phyloP scores from a whole-genome alignment of 139 green algal species.

The Micractinium conductrix region DNA sequence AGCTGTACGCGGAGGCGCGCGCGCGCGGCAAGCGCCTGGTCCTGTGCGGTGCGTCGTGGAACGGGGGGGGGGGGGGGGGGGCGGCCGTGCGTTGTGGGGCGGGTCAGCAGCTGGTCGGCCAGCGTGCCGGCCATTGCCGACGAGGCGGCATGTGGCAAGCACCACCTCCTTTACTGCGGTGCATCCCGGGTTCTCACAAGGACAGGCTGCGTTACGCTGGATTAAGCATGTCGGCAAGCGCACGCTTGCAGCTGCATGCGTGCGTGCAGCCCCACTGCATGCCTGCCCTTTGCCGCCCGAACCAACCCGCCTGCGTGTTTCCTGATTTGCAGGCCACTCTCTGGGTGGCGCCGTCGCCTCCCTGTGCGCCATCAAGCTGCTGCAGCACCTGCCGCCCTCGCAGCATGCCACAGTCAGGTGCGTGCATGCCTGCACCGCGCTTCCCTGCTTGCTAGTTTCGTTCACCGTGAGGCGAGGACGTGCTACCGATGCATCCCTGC shows the following conservation, averaged over 20 bases:
- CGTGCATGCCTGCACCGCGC: not conserved
- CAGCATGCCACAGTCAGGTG: slow-evolving; percentile 54
- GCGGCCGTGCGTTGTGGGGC: not conserved
- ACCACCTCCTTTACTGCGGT: too few species aligned
- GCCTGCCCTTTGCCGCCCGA: not conserved
- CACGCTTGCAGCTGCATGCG: too few species aligned
- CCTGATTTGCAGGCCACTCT: slow-evolving; percentile 48
- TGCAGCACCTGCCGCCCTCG: slow-evolving; percentile 57
- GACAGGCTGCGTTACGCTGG: too few species aligned
- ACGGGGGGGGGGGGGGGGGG: too few species aligned
- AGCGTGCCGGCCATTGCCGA: too few species aligned
- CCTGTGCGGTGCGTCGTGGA: slow-evolving; percentile 29
- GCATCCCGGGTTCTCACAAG: too few species aligned
- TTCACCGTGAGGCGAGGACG: too few species aligned
- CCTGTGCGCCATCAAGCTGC: slow-evolving; percentile 72
- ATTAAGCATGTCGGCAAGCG: too few species aligned
- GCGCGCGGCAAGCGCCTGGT: slow-evolving; percentile 44
- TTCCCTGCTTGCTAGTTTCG: too few species aligned
- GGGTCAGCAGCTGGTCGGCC: not conserved
- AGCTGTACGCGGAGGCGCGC: slow-evolving; percentile 35
- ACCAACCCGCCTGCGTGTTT: not conserved
- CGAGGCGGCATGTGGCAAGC: too few species aligned
- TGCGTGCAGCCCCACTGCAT: too few species aligned
- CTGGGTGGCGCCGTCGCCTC: slow-evolving; percentile 79
- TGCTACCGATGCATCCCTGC: too few species aligned